Evolutionary conservation across 225 moss, liverwort and hornwort genomes (phyloP), one percentile per base, ranked within the genome.

Genomic region (Sphagnum tenellum): DNA sequence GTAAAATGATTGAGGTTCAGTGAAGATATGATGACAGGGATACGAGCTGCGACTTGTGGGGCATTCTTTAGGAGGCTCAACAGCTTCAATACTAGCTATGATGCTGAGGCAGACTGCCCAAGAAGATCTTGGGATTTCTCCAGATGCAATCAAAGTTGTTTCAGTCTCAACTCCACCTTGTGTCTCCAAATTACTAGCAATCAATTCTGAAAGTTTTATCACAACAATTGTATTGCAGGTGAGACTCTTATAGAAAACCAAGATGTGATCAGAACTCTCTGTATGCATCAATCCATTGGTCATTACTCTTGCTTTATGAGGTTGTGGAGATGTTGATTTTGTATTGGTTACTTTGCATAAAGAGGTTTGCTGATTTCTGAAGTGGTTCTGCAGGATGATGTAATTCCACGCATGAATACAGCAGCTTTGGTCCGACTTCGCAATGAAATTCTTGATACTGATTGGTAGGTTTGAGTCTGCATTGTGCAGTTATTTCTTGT

Each of bases 51-150:
- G 87, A 75, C 60, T 92, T 4, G 82, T 87, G 61, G 94, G 92
- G 13, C 94, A 95, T 63, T 95, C 92, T 58, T 72, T 95, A 54
- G 94, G 92, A 78, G 94, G 94, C 65, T 83, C 94, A 62, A 81
- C 88, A 65, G 92, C 92, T 65, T 80, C 89, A 12, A 72, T 95
- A 64, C 71, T 92, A 56, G 82, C 91, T 7, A 66, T 92, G 63
- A 75, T 95, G 77, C 79, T 95, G 55, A 80, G 86, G 72, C 45
- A 86, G 62, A 75, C 74, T 58, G 79, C 75, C 63, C 44, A 51
- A 9, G 66, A 85, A 59, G 73, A 76, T 62, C 78, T 95, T 81
- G 86, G 82, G 60, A 70, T 92, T 66, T 48, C 72, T 29, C 75
- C 89, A 62, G 78, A 81, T 50, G 73, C 70, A 60, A 81, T 95